These are phyloP conservation scores for Trypanosomatidae sp. DNA, from an alignment of 208 protist species.

Conservation along the genomic window DNA sequence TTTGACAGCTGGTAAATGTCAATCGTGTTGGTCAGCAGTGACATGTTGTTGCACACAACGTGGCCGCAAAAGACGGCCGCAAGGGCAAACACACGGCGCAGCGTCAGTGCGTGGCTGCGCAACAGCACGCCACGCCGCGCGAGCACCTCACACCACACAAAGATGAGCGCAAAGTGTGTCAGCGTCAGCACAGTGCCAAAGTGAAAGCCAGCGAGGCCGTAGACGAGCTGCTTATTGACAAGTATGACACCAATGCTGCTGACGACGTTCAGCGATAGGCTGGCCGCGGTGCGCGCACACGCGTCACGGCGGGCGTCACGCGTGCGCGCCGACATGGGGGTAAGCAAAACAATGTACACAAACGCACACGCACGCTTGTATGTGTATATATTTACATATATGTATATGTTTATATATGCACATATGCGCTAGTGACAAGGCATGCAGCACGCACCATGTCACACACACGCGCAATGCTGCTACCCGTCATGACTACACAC, in stretches of 20 bases:
- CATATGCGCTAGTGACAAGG: too few relatives aligned
- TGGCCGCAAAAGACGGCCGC: slow-evolving; percentile 69
- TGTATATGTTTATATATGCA: too few relatives aligned
- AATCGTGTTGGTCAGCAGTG: slow-evolving; percentile 66
- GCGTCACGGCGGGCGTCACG: too few relatives aligned
- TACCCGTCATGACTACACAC: too few relatives aligned
- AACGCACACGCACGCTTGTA: too few relatives aligned
- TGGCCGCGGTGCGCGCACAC: too few relatives aligned
- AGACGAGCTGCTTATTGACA: slow-evolving; percentile 59
- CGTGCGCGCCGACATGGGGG: too few relatives aligned
- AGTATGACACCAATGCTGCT: slow-evolving; percentile 67
- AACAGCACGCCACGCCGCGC: slow-evolving; percentile 20
- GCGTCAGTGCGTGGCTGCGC: slow-evolving; percentile 15
- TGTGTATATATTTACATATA: too few relatives aligned
- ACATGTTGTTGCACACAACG: slow-evolving; percentile 83
- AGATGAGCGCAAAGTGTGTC: slow-evolving; percentile 60
- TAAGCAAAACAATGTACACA: too few relatives aligned
- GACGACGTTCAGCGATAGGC: slow-evolving; percentile 47
- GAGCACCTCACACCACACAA: slow-evolving; percentile 42
- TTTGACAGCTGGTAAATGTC: slow-evolving; percentile 82
- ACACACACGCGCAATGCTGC: too few relatives aligned
- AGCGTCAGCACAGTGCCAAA: slow-evolving; percentile 58
- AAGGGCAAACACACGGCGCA: slow-evolving; percentile 39
- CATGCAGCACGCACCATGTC: too few relatives aligned
- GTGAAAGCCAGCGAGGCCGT: slow-evolving; percentile 29